Base-by-base conservation (phyloP, 2,329 filamentous ascomycete species). In the Orbilia blumenaviensis region DNA sequence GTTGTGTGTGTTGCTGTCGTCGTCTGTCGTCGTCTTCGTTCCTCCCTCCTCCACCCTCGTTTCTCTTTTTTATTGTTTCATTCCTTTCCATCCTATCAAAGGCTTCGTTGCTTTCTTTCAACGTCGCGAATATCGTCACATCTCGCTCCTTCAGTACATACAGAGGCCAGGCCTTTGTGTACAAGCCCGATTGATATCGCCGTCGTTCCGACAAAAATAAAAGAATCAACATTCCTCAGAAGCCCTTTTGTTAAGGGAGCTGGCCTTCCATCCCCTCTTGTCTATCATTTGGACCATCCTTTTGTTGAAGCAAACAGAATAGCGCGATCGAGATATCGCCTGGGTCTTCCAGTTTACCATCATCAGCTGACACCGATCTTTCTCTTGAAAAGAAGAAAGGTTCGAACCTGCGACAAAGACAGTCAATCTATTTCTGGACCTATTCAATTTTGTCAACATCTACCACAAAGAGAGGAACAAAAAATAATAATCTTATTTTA, bases 21-120 rank as follows among this genome's bases (percentile, higher is more conserved):
- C 72, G 66, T 68, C 66, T 56, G 64, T 66, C 56, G 69, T 38
- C 58, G 58, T 58, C 64, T 56, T 27, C 42, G 34, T 63, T 63
- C 48, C 63, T 42, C 58, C 60, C 46, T 58, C 58, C 64, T 64
- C 56, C 61, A 50, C 41, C 44, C 67, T 67, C 62, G 38, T 61
- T 67, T 66, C 56, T 76, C 54, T 52, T 63, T 75, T 76, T 69
- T 36, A 60, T 76, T 76, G 72, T 76, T 76, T 76, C 72, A 76
- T 76, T 76, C 72, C 14, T 76, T 76, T 75, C 56, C 64, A 21
- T 75, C 63, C 63, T 68, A 75, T 75, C 72, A 76, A 76, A 76
- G 72, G 72, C 72, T 76, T 76, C 64, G 56, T 76, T 68, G 72
- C 72, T 76, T 76, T 76, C 72, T 76, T 76, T 76, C 64, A 76